Evolutionary conservation across 139 green algal species (phyloP), one percentile per base, ranked within the genome.

Genomic region (Ettlia oleoabundans): DNA sequence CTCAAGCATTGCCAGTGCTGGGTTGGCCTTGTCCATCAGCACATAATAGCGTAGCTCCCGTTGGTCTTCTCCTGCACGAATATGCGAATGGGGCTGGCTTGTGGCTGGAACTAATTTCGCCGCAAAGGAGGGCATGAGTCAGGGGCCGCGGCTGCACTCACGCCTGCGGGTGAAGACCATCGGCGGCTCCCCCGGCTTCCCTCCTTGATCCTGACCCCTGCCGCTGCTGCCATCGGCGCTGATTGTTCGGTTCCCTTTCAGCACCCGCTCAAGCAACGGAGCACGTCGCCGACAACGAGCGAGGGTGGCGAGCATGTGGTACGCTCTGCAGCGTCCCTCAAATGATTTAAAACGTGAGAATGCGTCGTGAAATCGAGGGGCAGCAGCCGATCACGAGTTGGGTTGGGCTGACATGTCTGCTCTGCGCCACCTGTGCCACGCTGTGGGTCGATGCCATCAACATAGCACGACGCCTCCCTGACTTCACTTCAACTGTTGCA

Each of bases 21-120:
- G 13, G 22, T 77, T 8, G 3, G 41, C 5, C 22, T 58, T 30
- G 21, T 55, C 33, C 30, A 53, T 68, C n/a, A 86, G n/a, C 62
- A 83, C 74, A 42, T 68, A 83, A 47, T 78, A 86, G 1, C 82
- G 82, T 3, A 86, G 53, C 30, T 35, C 52, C 35, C 64, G 65
- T 21, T 81, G 33, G 7, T 76, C 68, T 28, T 58, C 4, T 4
- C 41, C 42, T 10, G 22, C 32, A 41, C 40, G 28, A 33, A 40
- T 28, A 26, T 22, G 5, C 26, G 22, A 6, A 38, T 10, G 22
- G 26, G 4, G 61, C 13, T 15, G 47, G 47, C 47, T 58, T 58
- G 47, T 15, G 47, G 10, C 47, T 58, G 47, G 47, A 24, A 58
- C 47, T 10, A 15, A 15, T 24, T 58, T 10, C 47, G 13, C 10